Conservation (phyloP, 345 rosid genomes). For the Eucalyptus caleyi region DNA sequence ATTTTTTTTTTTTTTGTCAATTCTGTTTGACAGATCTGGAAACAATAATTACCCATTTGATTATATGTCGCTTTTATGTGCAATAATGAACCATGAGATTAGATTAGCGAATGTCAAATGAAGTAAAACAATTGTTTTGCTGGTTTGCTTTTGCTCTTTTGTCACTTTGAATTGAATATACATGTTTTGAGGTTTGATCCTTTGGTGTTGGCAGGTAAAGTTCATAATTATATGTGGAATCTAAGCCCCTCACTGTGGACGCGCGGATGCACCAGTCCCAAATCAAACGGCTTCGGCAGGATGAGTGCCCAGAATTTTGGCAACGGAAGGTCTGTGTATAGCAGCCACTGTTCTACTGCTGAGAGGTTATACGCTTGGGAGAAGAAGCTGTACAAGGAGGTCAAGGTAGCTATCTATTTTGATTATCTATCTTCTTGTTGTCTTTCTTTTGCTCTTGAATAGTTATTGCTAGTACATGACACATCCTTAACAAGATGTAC, state of each 20-base stretch:
- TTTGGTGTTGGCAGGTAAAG: slow-evolving; percentile 34
- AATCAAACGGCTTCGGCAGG: slow-evolving; percentile 31
- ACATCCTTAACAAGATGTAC: not conserved
- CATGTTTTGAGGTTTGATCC: not conserved
- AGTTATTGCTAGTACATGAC: not conserved
- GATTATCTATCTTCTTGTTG: not conserved
- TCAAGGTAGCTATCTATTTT: slow-evolving; percentile 40
- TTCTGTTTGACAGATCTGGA: not conserved
- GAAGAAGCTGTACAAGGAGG: slow-evolving; percentile 84
- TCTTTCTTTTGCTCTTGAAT: not conserved
- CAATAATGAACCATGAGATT: not conserved
- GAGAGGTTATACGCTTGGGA: slow-evolving; percentile 95
- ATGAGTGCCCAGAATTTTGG: slow-evolving; percentile 8
- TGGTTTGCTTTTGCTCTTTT: not conserved
- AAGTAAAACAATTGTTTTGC: not conserved
- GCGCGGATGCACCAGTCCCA: slow-evolving; percentile 44
- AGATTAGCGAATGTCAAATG: not conserved
- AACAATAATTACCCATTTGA: not conserved
- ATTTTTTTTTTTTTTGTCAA: not conserved
- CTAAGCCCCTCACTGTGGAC: slow-evolving; percentile 63
- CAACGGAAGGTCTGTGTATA: not conserved
- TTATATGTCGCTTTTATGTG: not conserved
- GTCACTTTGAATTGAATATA: not conserved
- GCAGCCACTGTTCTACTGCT: slow-evolving; percentile 71
- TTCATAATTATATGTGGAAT: slow-evolving; percentile 48